Evolutionary conservation across 176 grass and related monocot species (phyloP).

Genomic region (Carex littledalei): DNA sequence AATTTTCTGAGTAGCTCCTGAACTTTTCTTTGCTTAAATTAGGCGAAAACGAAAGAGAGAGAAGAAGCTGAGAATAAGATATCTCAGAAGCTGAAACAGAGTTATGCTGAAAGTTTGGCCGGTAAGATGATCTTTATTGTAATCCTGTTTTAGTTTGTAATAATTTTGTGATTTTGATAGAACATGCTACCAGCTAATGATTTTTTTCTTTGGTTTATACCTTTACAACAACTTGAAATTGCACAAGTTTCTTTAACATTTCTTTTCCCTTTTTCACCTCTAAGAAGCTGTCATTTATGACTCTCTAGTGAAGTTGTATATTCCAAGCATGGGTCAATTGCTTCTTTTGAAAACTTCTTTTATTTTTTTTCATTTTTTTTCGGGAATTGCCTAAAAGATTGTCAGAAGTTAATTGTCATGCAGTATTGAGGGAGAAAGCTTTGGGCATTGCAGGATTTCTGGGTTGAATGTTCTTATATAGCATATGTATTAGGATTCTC

Average conservation of each 20-base stretch:
- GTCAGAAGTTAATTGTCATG: not conserved
- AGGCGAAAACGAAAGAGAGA: conserved; percentile 37
- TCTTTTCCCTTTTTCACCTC: not conserved
- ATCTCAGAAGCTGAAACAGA: conserved; percentile 40
- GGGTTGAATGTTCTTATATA: not conserved
- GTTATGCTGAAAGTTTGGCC: conserved; percentile 33
- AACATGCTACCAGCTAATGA: not conserved
- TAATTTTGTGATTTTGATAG: not conserved
- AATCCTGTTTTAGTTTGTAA: not conserved
- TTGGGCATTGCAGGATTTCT: not conserved
- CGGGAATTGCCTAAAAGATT: not conserved
- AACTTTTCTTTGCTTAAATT: conserved; percentile 17
- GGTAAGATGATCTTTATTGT: conserved; percentile 30
- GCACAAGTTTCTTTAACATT: too few species aligned
- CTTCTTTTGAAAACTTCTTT: not conserved
- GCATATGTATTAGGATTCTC: not conserved
- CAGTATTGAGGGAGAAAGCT: not conserved
- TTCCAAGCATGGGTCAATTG: not conserved
- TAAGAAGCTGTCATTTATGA: too few species aligned
- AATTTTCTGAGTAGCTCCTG: conserved; percentile 2
- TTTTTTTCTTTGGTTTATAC: not conserved
- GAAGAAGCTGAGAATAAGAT: conserved; percentile 34
- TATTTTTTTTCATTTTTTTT: not conserved
- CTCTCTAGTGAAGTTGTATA: not conserved
- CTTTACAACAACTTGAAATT: not conserved